Percentiles rank a stretch among this genome's conserved stretches.
phyloP scores from a whole-genome alignment of 371 early-diverging fungal species.

The Rhizopus sp. region DNA sequence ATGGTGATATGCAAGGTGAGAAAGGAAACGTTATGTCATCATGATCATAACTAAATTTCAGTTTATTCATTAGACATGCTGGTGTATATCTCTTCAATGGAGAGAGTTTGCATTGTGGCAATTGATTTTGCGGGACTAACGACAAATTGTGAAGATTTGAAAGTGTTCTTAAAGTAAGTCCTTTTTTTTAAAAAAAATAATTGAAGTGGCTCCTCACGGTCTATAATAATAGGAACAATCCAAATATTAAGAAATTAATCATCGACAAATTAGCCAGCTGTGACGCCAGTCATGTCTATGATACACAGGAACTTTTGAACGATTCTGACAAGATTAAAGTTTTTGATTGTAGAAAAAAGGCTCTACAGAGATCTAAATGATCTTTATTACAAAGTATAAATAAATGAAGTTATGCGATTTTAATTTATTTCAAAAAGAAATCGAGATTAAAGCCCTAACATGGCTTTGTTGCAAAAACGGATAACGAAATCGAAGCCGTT shows the following conservation, averaged over 20 bases:
- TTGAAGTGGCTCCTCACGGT: conserved; percentile 14
- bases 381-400: conserved; percentile 6
- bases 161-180: conserved; percentile 15
- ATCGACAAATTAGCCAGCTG: conserved; percentile 14
- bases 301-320: conserved; percentile 15
- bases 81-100: conserved; percentile 9
- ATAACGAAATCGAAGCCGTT: conserved; percentile 7
- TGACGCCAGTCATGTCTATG: conserved; percentile 17
- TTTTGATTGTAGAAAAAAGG: conserved; percentile 14
- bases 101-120: conserved; percentile 18
- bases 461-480: background rate
- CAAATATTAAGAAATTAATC: conserved; percentile 16
- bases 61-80: conserved; percentile 19
- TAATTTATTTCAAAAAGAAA: conserved; percentile 6
- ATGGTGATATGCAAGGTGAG: conserved; percentile 17
- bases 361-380: conserved; percentile 11
- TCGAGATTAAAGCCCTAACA: conserved; percentile 2
- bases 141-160: conserved; percentile 22
- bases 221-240: conserved; percentile 17
- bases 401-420: conserved; percentile 1
- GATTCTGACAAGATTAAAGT: conserved; percentile 17
- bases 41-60: conserved; percentile 13
- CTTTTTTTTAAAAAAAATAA: conserved; percentile 13
- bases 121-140: conserved; percentile 22
- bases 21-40: conserved; percentile 8